Evolutionary conservation across 176 grass and related monocot genomes (phyloP), one percentile per base, ranked within the genome.

Genomic region (Oryza meridionalis): DNA sequence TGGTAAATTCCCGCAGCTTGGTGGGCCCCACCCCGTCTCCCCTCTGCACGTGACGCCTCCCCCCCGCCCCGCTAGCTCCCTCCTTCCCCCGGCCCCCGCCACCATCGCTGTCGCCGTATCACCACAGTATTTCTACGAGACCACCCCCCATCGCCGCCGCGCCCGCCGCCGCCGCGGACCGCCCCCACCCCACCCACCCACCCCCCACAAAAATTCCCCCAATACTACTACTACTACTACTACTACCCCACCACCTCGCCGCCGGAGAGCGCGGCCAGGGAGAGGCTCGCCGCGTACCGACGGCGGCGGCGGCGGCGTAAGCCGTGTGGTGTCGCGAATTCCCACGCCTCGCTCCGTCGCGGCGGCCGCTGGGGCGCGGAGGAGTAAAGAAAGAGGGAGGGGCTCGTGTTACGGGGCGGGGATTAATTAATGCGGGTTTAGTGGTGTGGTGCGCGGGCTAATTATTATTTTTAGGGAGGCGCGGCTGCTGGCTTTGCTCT

Each of bases 381-480:
- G 49, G 49, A 35, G 65, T 24, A 53, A 40, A 67, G 76, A 7
- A 45, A 72, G 42, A n/a, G 11, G 11, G 12, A 26, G 69, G 69
- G 26, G 35, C 16, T 53, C 47, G 45, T 74, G 72, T 32, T 75
- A 47, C 14, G 49, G 72, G 45, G 24, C n/a, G 1, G 46, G 46
- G 29, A 55, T 29, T 84, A 65, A 12, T 75, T 84, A 75, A 67
- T 76, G 62, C 44, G 26, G 26, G 42, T 22, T 84, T 43, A 84
- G 82, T 58, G 51, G 51, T 17, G 51, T 17, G 51, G 51, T 27
- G 82, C 43, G 82, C 63, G 72, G 27, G 45, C 32, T 86, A 82
- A 79, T 87, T 87, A 83, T 86, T 53, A 53, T 58, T 58, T 90
- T 86, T 87, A 80, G 81, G 73, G 78, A 62, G 47, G 88, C 74